Evolutionary conservation across 148 eudicot genomes (phyloP), one percentile per base, ranked within the genome.

Genomic region (Spergularia marina): DNA sequence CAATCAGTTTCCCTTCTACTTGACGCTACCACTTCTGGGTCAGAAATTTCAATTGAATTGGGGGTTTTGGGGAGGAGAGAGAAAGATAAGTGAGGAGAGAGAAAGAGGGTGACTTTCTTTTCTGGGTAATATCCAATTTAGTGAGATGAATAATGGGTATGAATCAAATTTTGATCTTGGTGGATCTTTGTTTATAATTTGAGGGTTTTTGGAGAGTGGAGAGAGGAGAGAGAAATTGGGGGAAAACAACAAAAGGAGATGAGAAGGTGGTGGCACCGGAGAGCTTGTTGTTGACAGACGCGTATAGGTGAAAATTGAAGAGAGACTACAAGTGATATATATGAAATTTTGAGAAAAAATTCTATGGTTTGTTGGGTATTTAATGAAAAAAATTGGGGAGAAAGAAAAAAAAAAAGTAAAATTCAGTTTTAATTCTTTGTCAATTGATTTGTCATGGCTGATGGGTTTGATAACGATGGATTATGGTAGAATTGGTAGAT

Each of bases 221-320:
- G 80, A 67, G 76, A 57, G 54, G 60, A 56, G 57, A 56, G 51
- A 75, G 36, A 55, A 69, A n/a, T 30, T 55, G 68, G 51, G 51
- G 23, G 58, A 44, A 44, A 25, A 68, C 0, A 11, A 68, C 39
- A 36, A 20, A 56, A 76, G 21, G 54, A 65, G 16, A 9, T 41
- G 4, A 25, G 60, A 72, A 25, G 15, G 70, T 11, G 40, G 57
- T 20, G 74, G 66, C 25, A 63, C 21, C 47, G 71, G 12, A 44
- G 39, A n/a, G 70, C 61, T 30, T 70, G 75, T 21, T 62, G 71
- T 44, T 44, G 40, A 47, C 56, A 65, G 71, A 75, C 82, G 82
- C 82, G 74, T 69, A 68, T 65, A 17, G 1, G 25, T 30, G 17
- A 34, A 60, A 9, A 2, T 5, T 4, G 21, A n/a, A 40, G 66